Evolutionary conservation across 192 early-diverging fungal species (phyloP).

Genomic region (Backusella mclennaniae): DNA sequence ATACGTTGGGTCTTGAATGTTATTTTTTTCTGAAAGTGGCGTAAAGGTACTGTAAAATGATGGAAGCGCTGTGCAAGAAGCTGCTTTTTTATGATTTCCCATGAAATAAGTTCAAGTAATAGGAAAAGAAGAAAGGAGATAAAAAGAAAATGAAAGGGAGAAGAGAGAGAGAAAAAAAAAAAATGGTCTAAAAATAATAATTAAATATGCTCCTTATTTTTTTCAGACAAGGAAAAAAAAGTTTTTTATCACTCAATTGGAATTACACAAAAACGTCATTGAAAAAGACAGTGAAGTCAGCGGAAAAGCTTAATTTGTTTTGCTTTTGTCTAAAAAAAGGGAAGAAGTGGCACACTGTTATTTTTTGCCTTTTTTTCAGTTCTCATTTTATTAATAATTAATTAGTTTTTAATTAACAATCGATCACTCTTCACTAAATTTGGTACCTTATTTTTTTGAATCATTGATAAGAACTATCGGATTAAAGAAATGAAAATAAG

Average conservation of each 20-base stretch:
- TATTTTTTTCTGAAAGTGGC: not conserved
- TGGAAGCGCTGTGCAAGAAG: constrained; percentile 9
- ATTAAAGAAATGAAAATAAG: too few relatives aligned
- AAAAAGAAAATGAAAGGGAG: not conserved
- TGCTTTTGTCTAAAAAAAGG: not conserved
- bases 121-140: not conserved
- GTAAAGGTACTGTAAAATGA: not conserved
- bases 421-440: not conserved
- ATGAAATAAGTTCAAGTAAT: not conserved
- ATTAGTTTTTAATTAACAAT: not conserved
- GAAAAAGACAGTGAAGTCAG: not conserved
- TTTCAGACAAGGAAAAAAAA: not conserved
- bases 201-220: not conserved
- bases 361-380: not conserved
- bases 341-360: not conserved
- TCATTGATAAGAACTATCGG: too few relatives aligned
- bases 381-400: not conserved
- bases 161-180: not conserved
- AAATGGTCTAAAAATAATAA: not conserved
- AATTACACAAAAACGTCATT: constrained; percentile 1
- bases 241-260: not conserved
- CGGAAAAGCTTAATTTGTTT: not conserved
- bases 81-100: constrained; percentile 7
- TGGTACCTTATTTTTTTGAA: too few relatives aligned
- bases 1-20: too few relatives aligned